Evolutionary conservation across 495 filamentous ascomycete genomes (phyloP).

Genomic region (Ascodesmis nigricans): DNA sequence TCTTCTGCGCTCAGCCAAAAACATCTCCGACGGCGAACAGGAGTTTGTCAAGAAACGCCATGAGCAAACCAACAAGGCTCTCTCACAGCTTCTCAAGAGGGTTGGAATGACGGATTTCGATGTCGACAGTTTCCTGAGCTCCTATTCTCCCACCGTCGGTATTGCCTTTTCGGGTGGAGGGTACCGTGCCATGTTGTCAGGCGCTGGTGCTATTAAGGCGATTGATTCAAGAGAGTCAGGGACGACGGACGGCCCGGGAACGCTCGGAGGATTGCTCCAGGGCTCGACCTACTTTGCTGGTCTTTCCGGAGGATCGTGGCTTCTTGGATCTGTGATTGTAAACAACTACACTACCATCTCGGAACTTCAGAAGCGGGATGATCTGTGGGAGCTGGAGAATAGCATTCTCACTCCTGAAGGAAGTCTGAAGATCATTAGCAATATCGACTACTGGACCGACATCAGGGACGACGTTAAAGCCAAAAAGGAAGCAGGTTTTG

Average conservation of each 20-base stretch:
- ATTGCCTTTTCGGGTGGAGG: slow-evolving; percentile 50
- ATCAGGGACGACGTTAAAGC: slow-evolving; percentile 36
- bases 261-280: slow-evolving; percentile 71
- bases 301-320: slow-evolving; percentile 71
- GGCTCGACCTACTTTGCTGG: slow-evolving; percentile 65
- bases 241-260: slow-evolving; percentile 35
- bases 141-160: slow-evolving; percentile 38
- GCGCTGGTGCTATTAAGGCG: slow-evolving; percentile 67
- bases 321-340: slow-evolving; percentile 61
- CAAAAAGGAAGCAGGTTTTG: slow-evolving; percentile 52
- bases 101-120: slow-evolving; percentile 60
- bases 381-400: slow-evolving; percentile 56
- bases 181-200: slow-evolving; percentile 71
- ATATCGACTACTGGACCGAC: slow-evolving; percentile 39
- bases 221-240: slow-evolving; percentile 57
- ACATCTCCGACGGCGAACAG: slow-evolving; percentile 14
- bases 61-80: slow-evolving; percentile 36
- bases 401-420: slow-evolving; percentile 45
- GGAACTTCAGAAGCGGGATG: slow-evolving; percentile 33
- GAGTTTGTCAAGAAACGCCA: slow-evolving; percentile 26
- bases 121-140: slow-evolving; percentile 42
- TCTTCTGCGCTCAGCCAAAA: slow-evolving; percentile 23
- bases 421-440: slow-evolving; percentile 25
- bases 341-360: slow-evolving; percentile 76
- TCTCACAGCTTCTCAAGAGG: slow-evolving; percentile 49